Conservation (phyloP, 345 rosid species). For the Citrus cavaleriei region DNA sequence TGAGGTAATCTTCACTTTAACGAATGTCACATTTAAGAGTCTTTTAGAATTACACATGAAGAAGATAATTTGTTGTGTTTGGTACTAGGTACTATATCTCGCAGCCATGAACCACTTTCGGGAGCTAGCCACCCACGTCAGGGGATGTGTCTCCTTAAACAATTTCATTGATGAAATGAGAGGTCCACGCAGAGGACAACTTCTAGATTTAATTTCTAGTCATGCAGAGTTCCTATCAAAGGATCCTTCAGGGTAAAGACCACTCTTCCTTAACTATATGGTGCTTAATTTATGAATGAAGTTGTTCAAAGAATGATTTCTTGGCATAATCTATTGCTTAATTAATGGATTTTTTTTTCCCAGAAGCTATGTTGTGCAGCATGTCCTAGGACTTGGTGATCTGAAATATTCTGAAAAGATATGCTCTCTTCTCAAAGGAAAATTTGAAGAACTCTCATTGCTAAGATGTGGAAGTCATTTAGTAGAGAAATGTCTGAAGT, state of each 20-base stretch:
- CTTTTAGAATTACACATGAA: background rate
- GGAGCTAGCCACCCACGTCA: background rate
- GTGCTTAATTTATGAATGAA: background rate
- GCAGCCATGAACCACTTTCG: background rate
- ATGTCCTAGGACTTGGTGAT: background rate
- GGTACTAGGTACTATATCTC: background rate
- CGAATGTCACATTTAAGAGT: background rate
- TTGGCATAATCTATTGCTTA: background rate
- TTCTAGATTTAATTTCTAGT: conserved; percentile 1
- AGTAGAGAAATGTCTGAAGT: conserved; percentile 11
- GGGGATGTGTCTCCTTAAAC: conserved; percentile 11
- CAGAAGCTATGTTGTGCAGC: conserved; percentile 14
- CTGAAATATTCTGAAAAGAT: background rate
- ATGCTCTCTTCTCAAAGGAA: conserved; percentile 1
- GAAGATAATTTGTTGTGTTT: background rate
- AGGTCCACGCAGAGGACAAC: background rate
- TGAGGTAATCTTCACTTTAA: background rate
- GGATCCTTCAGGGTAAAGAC: conserved; percentile 13
- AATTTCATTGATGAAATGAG: background rate
- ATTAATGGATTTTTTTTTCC: background rate
- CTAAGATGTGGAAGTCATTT: conserved; percentile 6
- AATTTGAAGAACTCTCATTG: conserved; percentile 1
- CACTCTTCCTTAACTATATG: background rate
- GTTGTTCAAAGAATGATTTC: background rate
- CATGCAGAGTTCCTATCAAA: conserved; percentile 4